These are phyloP conservation scores for Starmerella potacharoeniae DNA, from an alignment of 805 yeast genomes.

Conservation along the genomic window DNA sequence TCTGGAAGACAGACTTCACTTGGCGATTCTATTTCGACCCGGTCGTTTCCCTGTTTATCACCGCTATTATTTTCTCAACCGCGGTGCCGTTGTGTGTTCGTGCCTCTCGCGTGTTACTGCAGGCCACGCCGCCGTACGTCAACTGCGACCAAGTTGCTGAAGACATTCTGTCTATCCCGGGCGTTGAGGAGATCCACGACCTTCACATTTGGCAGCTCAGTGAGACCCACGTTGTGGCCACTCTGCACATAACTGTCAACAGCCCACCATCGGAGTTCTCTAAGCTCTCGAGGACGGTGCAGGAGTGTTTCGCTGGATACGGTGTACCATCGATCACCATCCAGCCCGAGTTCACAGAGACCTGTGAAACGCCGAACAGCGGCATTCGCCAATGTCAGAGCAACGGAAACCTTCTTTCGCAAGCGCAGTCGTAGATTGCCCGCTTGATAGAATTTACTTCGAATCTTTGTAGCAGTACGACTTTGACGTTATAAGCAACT, in stretches of 20 bases:
- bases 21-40: slow-evolving; percentile 90
- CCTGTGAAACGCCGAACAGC: background rate
- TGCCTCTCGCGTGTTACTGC: slow-evolving; percentile 76
- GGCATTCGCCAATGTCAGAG: slow-evolving; percentile 18
- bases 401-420: slow-evolving; percentile 16
- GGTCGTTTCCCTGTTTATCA: slow-evolving; percentile 68
- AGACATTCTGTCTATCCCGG: slow-evolving; percentile 55
- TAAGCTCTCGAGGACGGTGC: slow-evolving; percentile 59
- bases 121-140: slow-evolving; percentile 82
- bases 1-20: slow-evolving; percentile 83
- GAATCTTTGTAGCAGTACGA: background rate
- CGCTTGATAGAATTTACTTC: background rate
- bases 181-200: slow-evolving; percentile 81
- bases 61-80: slow-evolving; percentile 76
- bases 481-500: too few relatives aligned
- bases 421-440: background rate
- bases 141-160: slow-evolving; percentile 62
- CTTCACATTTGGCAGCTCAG: slow-evolving; percentile 94
- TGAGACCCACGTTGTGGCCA: slow-evolving; percentile 75
- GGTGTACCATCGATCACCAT: slow-evolving; percentile 91
- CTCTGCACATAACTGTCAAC: slow-evolving; percentile 72
- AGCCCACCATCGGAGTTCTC: slow-evolving; percentile 55
- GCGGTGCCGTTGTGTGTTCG: slow-evolving; percentile 83
- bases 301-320: slow-evolving; percentile 65
- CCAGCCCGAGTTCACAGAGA: slow-evolving; percentile 72